Evolutionary conservation across 345 rosid genomes (phyloP).

Genomic region (Turritis glabra): DNA sequence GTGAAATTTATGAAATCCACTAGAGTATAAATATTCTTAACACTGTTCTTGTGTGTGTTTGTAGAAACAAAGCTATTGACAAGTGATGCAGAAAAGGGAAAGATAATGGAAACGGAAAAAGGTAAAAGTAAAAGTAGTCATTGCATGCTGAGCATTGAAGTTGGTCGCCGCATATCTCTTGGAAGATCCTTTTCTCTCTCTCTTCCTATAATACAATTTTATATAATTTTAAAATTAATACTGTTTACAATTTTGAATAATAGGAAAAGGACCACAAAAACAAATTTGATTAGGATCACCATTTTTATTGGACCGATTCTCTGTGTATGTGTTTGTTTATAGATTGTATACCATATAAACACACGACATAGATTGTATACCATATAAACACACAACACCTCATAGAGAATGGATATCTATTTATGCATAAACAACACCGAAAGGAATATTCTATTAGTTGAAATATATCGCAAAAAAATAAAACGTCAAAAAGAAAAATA

Average conservation of each 20-base stretch:
- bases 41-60: constrained; percentile 15
- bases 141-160: constrained; percentile 39
- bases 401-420: background rate
- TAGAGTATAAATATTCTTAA: background rate
- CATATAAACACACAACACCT: constrained; percentile 10
- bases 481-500: background rate
- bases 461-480: background rate
- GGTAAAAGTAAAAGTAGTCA: constrained; percentile 24
- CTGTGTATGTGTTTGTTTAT: constrained; percentile 12
- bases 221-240: too few relatives aligned
- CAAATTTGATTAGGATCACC: too few relatives aligned
- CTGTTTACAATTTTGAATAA: too few relatives aligned
- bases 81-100: constrained; percentile 22
- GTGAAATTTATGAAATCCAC: constrained; percentile 8
- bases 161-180: constrained; percentile 41
- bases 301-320: too few relatives aligned
- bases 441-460: constrained; percentile 30
- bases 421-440: constrained; percentile 4
- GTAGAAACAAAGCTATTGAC: constrained; percentile 27
- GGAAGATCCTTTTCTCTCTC: constrained; percentile 37
- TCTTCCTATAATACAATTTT: too few relatives aligned
- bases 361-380: constrained; percentile 8
- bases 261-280: too few relatives aligned
- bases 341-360: background rate
- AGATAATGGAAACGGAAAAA: constrained; percentile 24